These are phyloP conservation scores for thale cress (Arabidopsis thaliana) DNA, from an alignment of 345 rosid species.

Conservation along the genomic window DNA sequence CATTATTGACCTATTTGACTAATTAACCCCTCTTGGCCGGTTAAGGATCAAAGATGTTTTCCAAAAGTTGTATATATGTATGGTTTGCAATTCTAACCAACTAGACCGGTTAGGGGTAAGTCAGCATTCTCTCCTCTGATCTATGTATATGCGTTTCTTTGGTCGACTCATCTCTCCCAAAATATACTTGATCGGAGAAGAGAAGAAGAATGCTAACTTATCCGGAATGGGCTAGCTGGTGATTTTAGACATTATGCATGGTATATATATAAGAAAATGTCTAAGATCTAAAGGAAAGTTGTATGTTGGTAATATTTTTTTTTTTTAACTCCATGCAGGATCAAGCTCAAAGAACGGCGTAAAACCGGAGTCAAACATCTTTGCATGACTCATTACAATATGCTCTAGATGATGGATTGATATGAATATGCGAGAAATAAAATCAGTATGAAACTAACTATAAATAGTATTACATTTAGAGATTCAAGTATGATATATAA, in stretches of 20 bases:
- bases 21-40: neutral
- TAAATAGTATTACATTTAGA: neutral
- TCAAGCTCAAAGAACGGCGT: constrained; percentile 16
- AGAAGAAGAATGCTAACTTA: neutral
- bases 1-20: neutral
- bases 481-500: constrained; percentile 1
- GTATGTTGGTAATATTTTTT: constrained; percentile 16
- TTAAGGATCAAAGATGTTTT: neutral
- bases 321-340: constrained; percentile 30
- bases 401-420: constrained; percentile 14
- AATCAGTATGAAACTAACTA: constrained; percentile 3
- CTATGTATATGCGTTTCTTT: neutral
- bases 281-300: neutral
- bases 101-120: neutral
- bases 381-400: neutral
- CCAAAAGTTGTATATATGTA: neutral
- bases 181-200: neutral
- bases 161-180: neutral
- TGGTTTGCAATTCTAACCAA: neutral
- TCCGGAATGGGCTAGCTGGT: neutral
- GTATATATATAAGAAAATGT: neutral
- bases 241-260: neutral
- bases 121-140: neutral
- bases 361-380: constrained; percentile 19
- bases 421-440: constrained; percentile 9